Percentiles rank a stretch among this genome's conserved stretches.
phyloP scores from a whole-genome alignment of 495 filamentous ascomycete genomes.

The Penicilliopsis zonata region DNA sequence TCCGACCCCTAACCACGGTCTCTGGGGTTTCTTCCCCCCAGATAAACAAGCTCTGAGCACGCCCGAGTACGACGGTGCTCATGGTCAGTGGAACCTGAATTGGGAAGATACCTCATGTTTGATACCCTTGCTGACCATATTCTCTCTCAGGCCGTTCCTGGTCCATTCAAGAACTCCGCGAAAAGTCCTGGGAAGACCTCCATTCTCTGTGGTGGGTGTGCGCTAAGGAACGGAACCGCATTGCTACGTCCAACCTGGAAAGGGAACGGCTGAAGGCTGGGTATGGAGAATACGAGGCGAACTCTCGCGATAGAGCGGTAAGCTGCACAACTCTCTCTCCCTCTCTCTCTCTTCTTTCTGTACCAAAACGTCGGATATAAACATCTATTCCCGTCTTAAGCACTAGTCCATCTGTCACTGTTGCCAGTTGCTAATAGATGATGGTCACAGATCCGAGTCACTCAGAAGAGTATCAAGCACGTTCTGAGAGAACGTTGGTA shows the following conservation, averaged over 20 bases:
- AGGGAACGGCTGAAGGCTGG: constrained; percentile 47
- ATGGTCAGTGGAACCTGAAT: constrained; percentile 50
- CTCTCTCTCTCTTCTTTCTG: not conserved
- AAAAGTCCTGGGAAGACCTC: constrained; percentile 88
- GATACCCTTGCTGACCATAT: constrained; percentile 8
- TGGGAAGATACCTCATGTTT: not conserved
- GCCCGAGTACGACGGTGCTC: constrained; percentile 52
- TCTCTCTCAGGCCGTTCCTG: constrained; percentile 55
- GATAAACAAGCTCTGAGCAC: constrained; percentile 49
- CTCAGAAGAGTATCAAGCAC: constrained; percentile 71
- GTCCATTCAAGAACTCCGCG: constrained; percentile 76
- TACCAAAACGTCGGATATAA: not conserved
- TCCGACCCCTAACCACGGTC: constrained; percentile 61
- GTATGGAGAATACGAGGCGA: constrained; percentile 55
- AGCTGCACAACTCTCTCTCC: constrained; percentile 11
- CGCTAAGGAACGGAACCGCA: constrained; percentile 79
- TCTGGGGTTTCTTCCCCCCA: constrained; percentile 84
- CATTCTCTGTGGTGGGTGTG: constrained; percentile 93
- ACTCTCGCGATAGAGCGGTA: constrained; percentile 49
- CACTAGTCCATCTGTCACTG: too few relatives aligned
- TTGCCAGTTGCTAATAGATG: constrained; percentile 8
- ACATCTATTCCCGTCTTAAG: too few relatives aligned
- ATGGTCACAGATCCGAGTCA: constrained; percentile 46
- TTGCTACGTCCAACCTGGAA: constrained; percentile 66
- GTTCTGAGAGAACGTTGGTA: constrained; percentile 80